These are phyloP conservation scores for Lactifluus piperatus DNA, from an alignment of 768 basidiomycete species.

Conservation along the genomic window DNA sequence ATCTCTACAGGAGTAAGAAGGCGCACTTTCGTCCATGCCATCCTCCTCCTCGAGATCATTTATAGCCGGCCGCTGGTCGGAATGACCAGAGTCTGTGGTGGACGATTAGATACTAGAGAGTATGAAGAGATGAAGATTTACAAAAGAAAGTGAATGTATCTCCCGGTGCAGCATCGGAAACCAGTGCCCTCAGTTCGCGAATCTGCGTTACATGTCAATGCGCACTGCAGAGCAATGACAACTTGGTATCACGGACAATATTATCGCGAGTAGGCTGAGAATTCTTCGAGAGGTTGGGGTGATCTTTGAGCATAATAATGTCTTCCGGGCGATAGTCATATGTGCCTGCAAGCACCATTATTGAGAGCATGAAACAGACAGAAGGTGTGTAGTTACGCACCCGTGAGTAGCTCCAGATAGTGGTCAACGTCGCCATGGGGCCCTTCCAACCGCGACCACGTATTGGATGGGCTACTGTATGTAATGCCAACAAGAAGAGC, in stretches of 20 bases:
- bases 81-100: slow-evolving; percentile 22
- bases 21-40: slow-evolving; percentile 22
- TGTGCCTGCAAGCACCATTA: background rate
- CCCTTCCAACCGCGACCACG: background rate
- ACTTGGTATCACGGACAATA: slow-evolving; percentile 3
- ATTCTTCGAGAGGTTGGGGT: background rate
- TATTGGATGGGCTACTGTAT: background rate
- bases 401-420: slow-evolving; percentile 5
- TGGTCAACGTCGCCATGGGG: slow-evolving; percentile 17
- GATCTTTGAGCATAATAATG: slow-evolving; percentile 17
- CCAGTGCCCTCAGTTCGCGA: slow-evolving; percentile 14
- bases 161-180: slow-evolving; percentile 19
- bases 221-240: background rate
- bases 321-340: slow-evolving; percentile 17
- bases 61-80: slow-evolving; percentile 15
- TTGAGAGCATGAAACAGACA: background rate
- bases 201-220: slow-evolving; percentile 8
- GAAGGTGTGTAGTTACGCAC: background rate
- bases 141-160: slow-evolving; percentile 25
- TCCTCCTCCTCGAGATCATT: slow-evolving; percentile 19
- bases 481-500: slow-evolving; percentile 21
- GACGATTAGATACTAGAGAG: background rate
- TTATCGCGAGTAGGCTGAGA: slow-evolving; percentile 15
- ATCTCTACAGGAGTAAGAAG: too few relatives aligned
- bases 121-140: slow-evolving; percentile 3